Evolutionary conservation across 2,329 filamentous ascomycete genomes (phyloP).

Genomic region (Fusarium gaditjirri): DNA sequence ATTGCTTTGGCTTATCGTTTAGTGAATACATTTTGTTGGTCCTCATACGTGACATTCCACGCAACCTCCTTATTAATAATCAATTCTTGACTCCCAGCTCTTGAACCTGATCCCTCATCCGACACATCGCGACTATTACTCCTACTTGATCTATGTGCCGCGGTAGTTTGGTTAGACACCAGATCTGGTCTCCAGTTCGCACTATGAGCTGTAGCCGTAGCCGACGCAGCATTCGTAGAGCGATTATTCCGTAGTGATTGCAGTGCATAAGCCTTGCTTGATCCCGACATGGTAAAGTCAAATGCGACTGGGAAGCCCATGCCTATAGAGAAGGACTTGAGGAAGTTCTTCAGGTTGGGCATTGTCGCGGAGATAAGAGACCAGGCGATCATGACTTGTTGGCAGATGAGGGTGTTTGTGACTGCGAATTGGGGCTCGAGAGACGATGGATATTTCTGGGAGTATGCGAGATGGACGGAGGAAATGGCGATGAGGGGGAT

Average conservation of each 20-base stretch:
- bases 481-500: conserved; percentile 35
- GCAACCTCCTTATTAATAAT: conserved; percentile 37
- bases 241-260: conserved; percentile 26
- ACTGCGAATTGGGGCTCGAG: conserved; percentile 33
- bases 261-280: conserved; percentile 19
- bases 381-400: conserved; percentile 35
- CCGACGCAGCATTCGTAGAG: conserved; percentile 11
- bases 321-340: conserved; percentile 36
- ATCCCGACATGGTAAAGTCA: conserved; percentile 5
- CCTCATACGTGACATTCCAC: conserved; percentile 30
- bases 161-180: conserved; percentile 7
- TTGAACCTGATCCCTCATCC: conserved; percentile 20
- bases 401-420: conserved; percentile 22
- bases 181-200: conserved; percentile 31
- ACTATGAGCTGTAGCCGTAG: conserved; percentile 1
- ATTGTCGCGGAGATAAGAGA: conserved; percentile 36
- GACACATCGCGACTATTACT: conserved; percentile 17
- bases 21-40: background rate
- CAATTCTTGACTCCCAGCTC: conserved; percentile 36
- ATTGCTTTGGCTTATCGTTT: background rate
- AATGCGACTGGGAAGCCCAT: conserved; percentile 37
- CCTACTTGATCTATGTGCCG: background rate
- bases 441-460: background rate
- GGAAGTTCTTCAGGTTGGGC: conserved; percentile 37
- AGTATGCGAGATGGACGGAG: conserved; percentile 22